Evolutionary conservation across 805 yeast species (phyloP), one percentile per base, ranked within the genome.

Genomic region (Yueomyces sp.): DNA sequence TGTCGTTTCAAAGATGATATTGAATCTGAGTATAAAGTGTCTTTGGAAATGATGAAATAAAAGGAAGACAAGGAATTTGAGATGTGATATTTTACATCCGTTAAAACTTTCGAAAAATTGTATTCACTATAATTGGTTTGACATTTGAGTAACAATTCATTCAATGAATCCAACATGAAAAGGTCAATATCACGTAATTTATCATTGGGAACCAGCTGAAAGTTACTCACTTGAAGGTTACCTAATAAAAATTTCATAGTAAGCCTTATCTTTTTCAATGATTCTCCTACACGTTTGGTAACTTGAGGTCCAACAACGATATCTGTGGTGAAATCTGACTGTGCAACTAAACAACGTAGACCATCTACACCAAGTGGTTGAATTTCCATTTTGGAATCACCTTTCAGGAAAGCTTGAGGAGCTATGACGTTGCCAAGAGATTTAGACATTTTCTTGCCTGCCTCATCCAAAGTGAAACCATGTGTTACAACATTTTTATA

Each of bases 361-460:
- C 98, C 98, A 59, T 88, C 97, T 19, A 85, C 74, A 8, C 98
- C 97, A 26, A 90, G 64, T 11, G 78, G 69, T 1, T 86, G 85
- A 12, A 74, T 52, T 33, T 67, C 65, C 5, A 63, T 60, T 4
- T 72, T 66, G 43, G 63, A 62, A 45, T 68, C 67, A 2, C 94
- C 94, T 36, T 73, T 64, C 34, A 90, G 74, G 6, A 86, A 74
- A 34, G 77, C 77, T 3, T 53, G 54, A 0, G 97, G 97, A 1
- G 73, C 59, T 26, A 88, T 73, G 0, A 79, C 79, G 52, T 92
- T 92, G 0, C 96, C 96, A 36, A 83, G 63, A 0, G 96, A 85
- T 57, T 92, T 92, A 3, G 96, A 88, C 97, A 90, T 90, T 55
- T 92, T 92, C 45, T 73, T 72, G 19, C 92, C 90, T 48, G 79